A percentile compares a stretch with the other conserved stretches of the same genome.
Evolutionary conservation across 139 green algal genomes (phyloP).

Genomic region (Chlorella sp.): DNA sequence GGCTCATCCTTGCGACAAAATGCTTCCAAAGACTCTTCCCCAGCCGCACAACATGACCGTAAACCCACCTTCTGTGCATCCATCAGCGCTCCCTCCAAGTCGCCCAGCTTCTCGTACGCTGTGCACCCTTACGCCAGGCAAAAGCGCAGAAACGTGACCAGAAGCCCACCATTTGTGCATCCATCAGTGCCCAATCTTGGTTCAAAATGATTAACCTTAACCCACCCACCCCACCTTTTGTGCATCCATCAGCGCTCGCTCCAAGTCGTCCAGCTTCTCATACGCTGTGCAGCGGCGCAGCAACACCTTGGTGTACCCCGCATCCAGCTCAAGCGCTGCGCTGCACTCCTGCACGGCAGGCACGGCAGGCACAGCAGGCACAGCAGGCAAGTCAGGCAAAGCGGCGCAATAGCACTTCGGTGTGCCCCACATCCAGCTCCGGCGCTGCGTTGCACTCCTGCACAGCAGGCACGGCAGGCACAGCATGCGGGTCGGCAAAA

Average conservation of each 20-base stretch:
- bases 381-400: neutral
- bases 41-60: no score
- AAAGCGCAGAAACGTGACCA: no score
- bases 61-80: conserved; percentile 74
- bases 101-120: conserved; percentile 83
- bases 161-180: conserved; percentile 70
- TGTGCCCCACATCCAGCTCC: conserved; percentile 62
- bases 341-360: conserved; percentile 53
- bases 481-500: neutral
- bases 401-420: conserved; percentile 86
- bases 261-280: conserved; percentile 84
- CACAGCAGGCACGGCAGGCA: neutral
- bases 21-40: no score
- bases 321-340: conserved; percentile 61
- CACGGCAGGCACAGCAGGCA: no score
- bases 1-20: no score
- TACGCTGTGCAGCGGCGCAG: conserved; percentile 76
- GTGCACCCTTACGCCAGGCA: no score
- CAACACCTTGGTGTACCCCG: conserved; percentile 82
- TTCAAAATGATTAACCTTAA: no score
- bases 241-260: conserved; percentile 81
- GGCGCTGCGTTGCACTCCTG: conserved; percentile 65
- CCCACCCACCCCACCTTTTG: conserved; percentile 64
- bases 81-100: conserved; percentile 82
- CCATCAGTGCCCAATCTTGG: conserved; percentile 80